Base-by-base conservation (phyloP, 305 asterid species). In the Ilex paraguariensis region DNA sequence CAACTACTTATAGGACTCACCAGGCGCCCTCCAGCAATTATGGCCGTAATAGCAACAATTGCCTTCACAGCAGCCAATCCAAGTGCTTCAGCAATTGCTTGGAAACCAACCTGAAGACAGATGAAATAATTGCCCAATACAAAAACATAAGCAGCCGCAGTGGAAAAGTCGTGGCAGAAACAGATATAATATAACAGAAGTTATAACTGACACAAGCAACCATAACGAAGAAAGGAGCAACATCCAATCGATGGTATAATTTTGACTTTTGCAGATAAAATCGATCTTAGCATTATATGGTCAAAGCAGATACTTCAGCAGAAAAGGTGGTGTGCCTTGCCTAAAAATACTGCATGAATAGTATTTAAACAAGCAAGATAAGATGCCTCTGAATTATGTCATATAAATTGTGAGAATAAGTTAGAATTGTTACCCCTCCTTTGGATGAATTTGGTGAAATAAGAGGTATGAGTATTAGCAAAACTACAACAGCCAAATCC, bases 11-110 rank as follows among this genome's bases (percentile, higher is more conserved):
- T 21, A 21, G 28, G 28, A 66, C 75, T 72, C 76, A 90, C 99
- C 85, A 93, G 80, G 72, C 97, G 96, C 32, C 99, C 99, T 59
- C 97, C 99, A 45, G 96, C 99, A 73, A 93, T 87, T 65, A 93
- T 90, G 67, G 96, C 99, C 65, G 97, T 75, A 73, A 93, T 93
- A 75, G 99, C 96, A 79, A 90, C 91, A 70, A 83, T 82, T 62
- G 99, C 99, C 82, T 93, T 93, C 51, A 93, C 91, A 71, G 99
- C 99, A 72, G 99, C 99, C 87, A 93, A 62, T 66, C 99, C 99
- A 77, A 90, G 97, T 68, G 99, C 99, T 73, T 93, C 97, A 70
- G 99, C 99, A 64, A 93, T 93, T 70, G 99, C 99, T 73, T 88
- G 91, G 73, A 87, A 87, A 65, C 97, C 99, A 75, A 93, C 78